Conservation (phyloP, 2,329 filamentous ascomycete species). For the Grosmannia penicillata region DNA sequence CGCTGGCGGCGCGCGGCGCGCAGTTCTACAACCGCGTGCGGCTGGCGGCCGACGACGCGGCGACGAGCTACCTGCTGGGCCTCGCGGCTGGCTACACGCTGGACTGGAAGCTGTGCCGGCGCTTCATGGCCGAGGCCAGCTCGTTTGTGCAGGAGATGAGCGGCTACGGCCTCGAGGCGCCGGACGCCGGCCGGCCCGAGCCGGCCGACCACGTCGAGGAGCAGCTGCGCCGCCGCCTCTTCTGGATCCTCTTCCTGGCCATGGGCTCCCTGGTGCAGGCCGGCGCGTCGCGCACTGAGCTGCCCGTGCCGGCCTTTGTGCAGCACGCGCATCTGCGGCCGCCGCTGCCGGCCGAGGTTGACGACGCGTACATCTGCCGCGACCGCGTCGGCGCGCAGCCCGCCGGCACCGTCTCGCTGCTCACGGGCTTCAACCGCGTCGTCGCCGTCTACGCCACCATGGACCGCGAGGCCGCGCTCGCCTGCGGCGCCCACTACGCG, state of each 20-base stretch:
- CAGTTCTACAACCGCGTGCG: constrained; percentile 31
- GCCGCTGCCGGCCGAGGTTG: constrained; percentile 64
- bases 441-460: constrained; percentile 69
- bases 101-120: constrained; percentile 49
- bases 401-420: constrained; percentile 48
- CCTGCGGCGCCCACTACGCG: no score
- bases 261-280: constrained; percentile 65
- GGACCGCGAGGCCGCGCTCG: constrained; percentile 62
- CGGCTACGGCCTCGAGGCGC: constrained; percentile 27
- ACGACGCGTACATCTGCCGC: constrained; percentile 66
- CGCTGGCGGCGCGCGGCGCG: constrained; percentile 49
- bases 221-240: constrained; percentile 63
- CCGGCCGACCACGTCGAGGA: constrained; percentile 55
- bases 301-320: constrained; percentile 60
- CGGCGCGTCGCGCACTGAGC: constrained; percentile 54
- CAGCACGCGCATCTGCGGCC: constrained; percentile 56
- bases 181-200: no score
- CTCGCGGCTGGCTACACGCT: constrained; percentile 53
- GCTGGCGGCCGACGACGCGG: constrained; percentile 39
- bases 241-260: constrained; percentile 69
- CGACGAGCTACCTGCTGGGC: constrained; percentile 63
- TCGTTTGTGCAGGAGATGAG: constrained; percentile 54
- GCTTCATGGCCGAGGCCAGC: constrained; percentile 61
- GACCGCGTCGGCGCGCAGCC: constrained; percentile 59
- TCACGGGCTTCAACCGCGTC: constrained; percentile 70